Percentiles rank a stretch among this genome's conserved stretches.
Evolutionary conservation across 2,329 filamentous ascomycete genomes (phyloP).

Genomic region (Calonectria ilicicola): DNA sequence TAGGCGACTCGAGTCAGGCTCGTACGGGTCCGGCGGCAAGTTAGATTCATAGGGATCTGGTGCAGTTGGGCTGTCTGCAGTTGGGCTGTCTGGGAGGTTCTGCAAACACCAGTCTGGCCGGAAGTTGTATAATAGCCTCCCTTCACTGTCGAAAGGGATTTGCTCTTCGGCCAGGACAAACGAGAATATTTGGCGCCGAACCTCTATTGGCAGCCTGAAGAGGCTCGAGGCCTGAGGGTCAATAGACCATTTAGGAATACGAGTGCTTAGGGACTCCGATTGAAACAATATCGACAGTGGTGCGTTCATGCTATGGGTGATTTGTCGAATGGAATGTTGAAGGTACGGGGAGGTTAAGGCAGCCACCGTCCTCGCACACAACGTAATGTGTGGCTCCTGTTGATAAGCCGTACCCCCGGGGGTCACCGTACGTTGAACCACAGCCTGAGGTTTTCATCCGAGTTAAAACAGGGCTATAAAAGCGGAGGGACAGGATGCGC

Average conservation of each 20-base stretch:
- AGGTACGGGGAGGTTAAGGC: neutral
- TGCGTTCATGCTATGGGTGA: neutral
- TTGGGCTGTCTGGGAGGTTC: neutral
- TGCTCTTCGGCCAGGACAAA: conserved; percentile 14
- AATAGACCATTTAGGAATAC: conserved; percentile 4
- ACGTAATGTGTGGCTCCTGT: too few species aligned
- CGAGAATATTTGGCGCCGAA: conserved; percentile 21
- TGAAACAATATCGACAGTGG: neutral
- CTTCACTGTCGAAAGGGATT: neutral
- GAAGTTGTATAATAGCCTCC: neutral
- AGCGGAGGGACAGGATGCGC: too few species aligned
- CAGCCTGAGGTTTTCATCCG: too few species aligned
- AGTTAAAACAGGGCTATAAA: too few species aligned
- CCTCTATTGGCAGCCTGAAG: conserved; percentile 12
- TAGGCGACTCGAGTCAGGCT: neutral
- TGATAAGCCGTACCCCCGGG: too few species aligned
- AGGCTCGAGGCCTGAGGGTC: conserved; percentile 18
- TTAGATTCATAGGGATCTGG: too few species aligned
- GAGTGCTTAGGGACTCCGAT: conserved; percentile 19
- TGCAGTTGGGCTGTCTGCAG: too few species aligned
- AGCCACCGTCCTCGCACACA: too few species aligned
- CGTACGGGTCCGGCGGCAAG: neutral
- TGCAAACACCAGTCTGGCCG: conserved; percentile 17
- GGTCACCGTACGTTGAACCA: too few species aligned
- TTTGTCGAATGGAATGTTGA: neutral